Evolutionary conservation across 2,329 filamentous ascomycete species (phyloP), one percentile per base, ranked within the genome.

Genomic region (Curvularia sp.): DNA sequence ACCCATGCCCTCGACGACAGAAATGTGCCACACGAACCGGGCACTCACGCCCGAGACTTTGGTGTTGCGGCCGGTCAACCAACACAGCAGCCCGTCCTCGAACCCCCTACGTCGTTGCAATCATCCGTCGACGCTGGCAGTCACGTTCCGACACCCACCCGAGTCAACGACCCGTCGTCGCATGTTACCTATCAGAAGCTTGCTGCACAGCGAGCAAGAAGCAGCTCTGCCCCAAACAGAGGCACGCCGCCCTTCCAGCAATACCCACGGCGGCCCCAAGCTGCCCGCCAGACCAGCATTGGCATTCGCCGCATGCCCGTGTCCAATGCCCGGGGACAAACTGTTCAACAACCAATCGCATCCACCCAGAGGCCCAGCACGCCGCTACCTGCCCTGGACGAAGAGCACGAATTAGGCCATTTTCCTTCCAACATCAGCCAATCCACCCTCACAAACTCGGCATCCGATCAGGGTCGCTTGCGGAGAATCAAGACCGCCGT

Each of bases 71-170:
- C 53, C 25, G 57, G 63, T 30, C 60, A 60, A n/a, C 59, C 63
- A 52, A 61, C 54, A 34, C 63, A 18, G 18, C 71, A 71, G 28
- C 69, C 70, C 3, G 56, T 49, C 15, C 34, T 68, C 27, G 72
- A 75, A 38, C 74, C 74, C 7, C 74, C 74, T 1, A 76, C 73
- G 0, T 74, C 72, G 50, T 55, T 76, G 41, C 66, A 74, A 50
- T 76, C 74, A 15, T 75, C 74, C 28, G 67, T 76, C 45, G 74
- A 77, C 51, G 74, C 73, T 19, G 72, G 71, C 36, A 62, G 63
- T 27, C 67, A 69, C 36, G 70, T 76, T 18, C 71, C 73, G 27
- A 63, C 61, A 38, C 70, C 72, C 49, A 58, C 67, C 30, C 64
- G 61, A 57, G 53, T 66, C 59, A 63, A 48, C 47, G 60, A 62